These are phyloP conservation scores for Hyphopichia buzzinii DNA, from an alignment of 1,139 yeast species.

Conservation along the genomic window DNA sequence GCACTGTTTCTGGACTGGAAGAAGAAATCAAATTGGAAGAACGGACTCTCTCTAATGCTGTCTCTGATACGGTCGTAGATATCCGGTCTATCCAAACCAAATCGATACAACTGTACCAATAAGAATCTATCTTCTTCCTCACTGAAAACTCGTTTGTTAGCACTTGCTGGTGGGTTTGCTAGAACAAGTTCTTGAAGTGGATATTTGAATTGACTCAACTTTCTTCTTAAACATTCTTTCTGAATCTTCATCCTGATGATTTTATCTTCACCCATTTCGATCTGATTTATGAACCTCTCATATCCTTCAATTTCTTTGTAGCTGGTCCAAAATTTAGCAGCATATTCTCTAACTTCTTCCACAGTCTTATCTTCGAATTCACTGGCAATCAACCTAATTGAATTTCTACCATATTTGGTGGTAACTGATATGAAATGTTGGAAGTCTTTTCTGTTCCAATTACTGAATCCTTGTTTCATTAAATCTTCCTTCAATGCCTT, in stretches of 20 bases:
- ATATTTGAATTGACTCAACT: conserved; percentile 55
- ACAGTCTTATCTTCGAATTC: conserved; percentile 65
- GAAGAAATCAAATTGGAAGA: conserved; percentile 70
- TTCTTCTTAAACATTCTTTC: conserved; percentile 65
- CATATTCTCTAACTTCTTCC: conserved; percentile 69
- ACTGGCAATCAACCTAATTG: conserved; percentile 55
- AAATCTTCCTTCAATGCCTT: conserved; percentile 54
- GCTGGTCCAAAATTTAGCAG: conserved; percentile 64
- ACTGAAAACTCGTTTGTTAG: conserved; percentile 57
- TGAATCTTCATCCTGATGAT: conserved; percentile 56
- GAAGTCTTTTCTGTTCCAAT: conserved; percentile 75
- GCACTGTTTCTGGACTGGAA: conserved; percentile 64
- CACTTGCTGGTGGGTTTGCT: conserved; percentile 58
- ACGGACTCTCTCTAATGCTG: conserved; percentile 56
- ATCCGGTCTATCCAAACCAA: conserved; percentile 65
- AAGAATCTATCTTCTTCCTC: conserved; percentile 76
- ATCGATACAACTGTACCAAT: conserved; percentile 60
- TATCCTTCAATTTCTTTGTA: conserved; percentile 69
- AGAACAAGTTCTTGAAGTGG: conserved; percentile 66
- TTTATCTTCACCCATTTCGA: conserved; percentile 77
- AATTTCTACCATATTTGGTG: conserved; percentile 68
- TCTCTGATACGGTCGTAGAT: conserved; percentile 62
- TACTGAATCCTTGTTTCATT: conserved; percentile 55
- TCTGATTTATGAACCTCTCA: conserved; percentile 63
- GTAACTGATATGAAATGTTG: conserved; percentile 60